A percentile compares a stretch with the other conserved stretches of the same genome.
phyloP scores from a whole-genome alignment of 2,329 filamentous ascomycete species.

The Apiospora arundinis region DNA sequence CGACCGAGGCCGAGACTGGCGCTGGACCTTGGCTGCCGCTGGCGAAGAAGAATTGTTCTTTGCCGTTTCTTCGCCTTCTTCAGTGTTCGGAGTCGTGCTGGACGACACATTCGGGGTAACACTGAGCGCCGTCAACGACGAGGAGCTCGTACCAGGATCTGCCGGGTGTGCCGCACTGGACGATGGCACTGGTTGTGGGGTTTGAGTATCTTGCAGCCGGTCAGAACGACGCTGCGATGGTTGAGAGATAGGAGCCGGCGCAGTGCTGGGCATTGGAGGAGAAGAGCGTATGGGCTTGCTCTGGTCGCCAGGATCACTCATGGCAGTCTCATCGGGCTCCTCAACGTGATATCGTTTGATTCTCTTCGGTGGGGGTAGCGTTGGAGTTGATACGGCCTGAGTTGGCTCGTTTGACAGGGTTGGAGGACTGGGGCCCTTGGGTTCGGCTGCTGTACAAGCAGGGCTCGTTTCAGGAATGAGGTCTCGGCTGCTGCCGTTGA shows the following conservation, averaged over 20 bases:
- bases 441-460: slow-evolving; percentile 20
- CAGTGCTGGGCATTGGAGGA: slow-evolving; percentile 16
- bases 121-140: slow-evolving; percentile 36
- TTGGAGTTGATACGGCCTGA: background rate
- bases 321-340: background rate
- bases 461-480: slow-evolving; percentile 12
- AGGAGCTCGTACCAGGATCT: slow-evolving; percentile 32
- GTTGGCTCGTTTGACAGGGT: background rate
- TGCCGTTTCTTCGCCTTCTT: slow-evolving; percentile 27
- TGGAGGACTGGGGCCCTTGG: background rate
- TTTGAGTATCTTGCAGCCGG: background rate
- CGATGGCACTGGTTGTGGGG: background rate
- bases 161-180: background rate
- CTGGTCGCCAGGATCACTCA: background rate
- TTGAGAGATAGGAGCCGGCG: slow-evolving; percentile 24
- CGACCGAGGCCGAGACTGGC: slow-evolving; percentile 33
- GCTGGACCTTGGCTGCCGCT: slow-evolving; percentile 38
- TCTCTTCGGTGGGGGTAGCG: background rate
- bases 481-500: background rate
- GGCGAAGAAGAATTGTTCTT: slow-evolving; percentile 40
- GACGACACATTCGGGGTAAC: slow-evolving; percentile 36
- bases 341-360: background rate
- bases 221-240: slow-evolving; percentile 4
- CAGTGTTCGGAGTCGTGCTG: slow-evolving; percentile 35
- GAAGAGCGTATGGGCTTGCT: slow-evolving; percentile 14